These are phyloP conservation scores for Echinosophora koreensis DNA, from an alignment of 306 rosid genomes.

Conservation along the genomic window DNA sequence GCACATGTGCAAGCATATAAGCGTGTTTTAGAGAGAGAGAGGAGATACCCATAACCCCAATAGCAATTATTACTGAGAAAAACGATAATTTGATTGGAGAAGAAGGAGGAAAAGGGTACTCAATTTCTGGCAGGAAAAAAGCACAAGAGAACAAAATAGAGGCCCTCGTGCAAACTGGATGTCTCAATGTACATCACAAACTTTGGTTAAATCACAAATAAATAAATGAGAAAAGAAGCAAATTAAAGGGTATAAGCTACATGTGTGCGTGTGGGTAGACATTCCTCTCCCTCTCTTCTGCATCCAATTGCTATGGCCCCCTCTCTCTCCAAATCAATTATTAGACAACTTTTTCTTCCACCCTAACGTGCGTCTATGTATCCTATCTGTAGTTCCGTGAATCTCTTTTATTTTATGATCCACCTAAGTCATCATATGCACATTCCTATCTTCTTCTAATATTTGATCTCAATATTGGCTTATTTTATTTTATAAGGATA, in stretches of 20 bases:
- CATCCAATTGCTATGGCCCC: constrained; percentile 41
- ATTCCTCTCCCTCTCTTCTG: constrained; percentile 51
- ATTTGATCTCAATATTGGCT: constrained; percentile 8
- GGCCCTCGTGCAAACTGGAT: constrained; percentile 95
- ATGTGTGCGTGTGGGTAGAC: constrained; percentile 69
- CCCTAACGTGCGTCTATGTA: constrained; percentile 36
- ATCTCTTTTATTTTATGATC: constrained; percentile 33
- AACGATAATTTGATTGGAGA: constrained; percentile 45
- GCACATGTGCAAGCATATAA: constrained; percentile 50
- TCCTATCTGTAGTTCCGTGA: constrained; percentile 41
- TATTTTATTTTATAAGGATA: not conserved
- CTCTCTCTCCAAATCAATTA: constrained; percentile 49
- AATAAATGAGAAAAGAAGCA: constrained; percentile 26
- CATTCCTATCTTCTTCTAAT: constrained; percentile 46
- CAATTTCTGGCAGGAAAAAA: constrained; percentile 56
- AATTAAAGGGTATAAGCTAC: constrained; percentile 48
- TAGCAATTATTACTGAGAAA: constrained; percentile 58
- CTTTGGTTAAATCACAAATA: constrained; percentile 45
- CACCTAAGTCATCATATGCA: constrained; percentile 32
- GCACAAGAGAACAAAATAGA: constrained; percentile 78
- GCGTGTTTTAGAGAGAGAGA: not conserved
- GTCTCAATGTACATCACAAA: constrained; percentile 63
- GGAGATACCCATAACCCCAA: constrained; percentile 16
- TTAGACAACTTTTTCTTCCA: constrained; percentile 37
- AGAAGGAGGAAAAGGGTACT: constrained; percentile 35